Base-by-base conservation (phyloP, 768 basidiomycete genomes). In the Omphalotus guepiniiformis region DNA sequence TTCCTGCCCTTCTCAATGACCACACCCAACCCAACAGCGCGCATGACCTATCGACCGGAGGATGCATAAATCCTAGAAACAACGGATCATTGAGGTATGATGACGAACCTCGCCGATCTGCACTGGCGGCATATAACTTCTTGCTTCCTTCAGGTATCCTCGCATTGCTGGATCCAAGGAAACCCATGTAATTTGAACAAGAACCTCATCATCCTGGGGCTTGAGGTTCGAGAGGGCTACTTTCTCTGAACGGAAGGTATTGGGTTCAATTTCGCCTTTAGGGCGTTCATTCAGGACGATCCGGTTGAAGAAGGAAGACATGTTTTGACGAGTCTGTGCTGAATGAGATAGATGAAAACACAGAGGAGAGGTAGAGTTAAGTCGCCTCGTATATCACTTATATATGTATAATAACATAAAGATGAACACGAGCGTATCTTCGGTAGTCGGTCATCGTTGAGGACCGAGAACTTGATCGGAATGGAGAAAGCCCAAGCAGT, bases 151-250 rank as follows among this genome's bases (percentile, higher is more conserved):
- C 42, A 98, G 59, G 76, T 87, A 96, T 11, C 79, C 81, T 7
- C 92, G 77, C 89, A 93, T 91, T 0, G 91, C 89, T 16, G 93
- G 92, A 58, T 96, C 93, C 53, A 96, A 62, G 27, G 82, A 83
- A 26, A 92, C 59, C 72, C 84, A 93, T 39, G 83, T 81, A 49
- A 88, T 80, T 61, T 80, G 76, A n/a, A 97, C 80, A 38, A 94
- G 70, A 6, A 82, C 80, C 52, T 86, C 73, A 19, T 67, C 63
- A 16, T 63, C 52, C 1, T 73, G 74, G 5, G 82, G 73, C 57
- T 75, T 74, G 42, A 88, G 69, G 39, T 60, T 64, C 53, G 74
- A 68, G 52, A 77, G 74, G 1, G 78, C 70, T 13, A 74, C 60
- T 2, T 68, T 61, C 63, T 86, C 82, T 0, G 67, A 72, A 36